phyloP scores from a whole-genome alignment of 228 moss, liverwort and hornwort genomes.

The Sphagnum magellanicum region DNA sequence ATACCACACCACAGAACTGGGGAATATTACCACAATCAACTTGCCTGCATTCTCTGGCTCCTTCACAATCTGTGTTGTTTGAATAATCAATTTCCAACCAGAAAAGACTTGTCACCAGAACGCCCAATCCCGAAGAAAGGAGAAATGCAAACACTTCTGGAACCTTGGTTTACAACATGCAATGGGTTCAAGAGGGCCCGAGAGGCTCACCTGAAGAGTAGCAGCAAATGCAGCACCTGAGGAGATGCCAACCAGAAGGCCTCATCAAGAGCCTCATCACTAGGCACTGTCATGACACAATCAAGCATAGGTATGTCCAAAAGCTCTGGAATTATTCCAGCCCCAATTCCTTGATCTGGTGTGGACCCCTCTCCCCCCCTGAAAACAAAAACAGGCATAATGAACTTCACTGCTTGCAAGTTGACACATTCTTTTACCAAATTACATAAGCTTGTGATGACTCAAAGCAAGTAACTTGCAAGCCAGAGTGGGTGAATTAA shows the following conservation, averaged over 20 bases:
- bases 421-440: no score
- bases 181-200: conserved; percentile 7
- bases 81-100: no score
- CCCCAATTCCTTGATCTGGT: conserved; percentile 67
- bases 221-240: conserved; percentile 38
- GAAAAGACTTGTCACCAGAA: no score
- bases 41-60: conserved; percentile 63
- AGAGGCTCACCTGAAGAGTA: conserved; percentile 26
- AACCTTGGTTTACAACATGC: background rate
- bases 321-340: conserved; percentile 51
- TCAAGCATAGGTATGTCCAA: conserved; percentile 37
- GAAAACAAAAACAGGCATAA: conserved; percentile 4
- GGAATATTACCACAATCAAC: conserved; percentile 53
- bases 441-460: no score
- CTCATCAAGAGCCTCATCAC: conserved; percentile 37
- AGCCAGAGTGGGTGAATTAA: no score
- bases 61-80: conserved; percentile 23
- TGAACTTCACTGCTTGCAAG: no score
- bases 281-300: conserved; percentile 20
- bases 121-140: no score
- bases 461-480: no score
- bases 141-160: no score
- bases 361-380: conserved; percentile 64
- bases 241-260: conserved; percentile 50
- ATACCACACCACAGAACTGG: conserved; percentile 79